Evolutionary conservation across 2,329 filamentous ascomycete species (phyloP).

Genomic region (Ampelomyces quisqualis): DNA sequence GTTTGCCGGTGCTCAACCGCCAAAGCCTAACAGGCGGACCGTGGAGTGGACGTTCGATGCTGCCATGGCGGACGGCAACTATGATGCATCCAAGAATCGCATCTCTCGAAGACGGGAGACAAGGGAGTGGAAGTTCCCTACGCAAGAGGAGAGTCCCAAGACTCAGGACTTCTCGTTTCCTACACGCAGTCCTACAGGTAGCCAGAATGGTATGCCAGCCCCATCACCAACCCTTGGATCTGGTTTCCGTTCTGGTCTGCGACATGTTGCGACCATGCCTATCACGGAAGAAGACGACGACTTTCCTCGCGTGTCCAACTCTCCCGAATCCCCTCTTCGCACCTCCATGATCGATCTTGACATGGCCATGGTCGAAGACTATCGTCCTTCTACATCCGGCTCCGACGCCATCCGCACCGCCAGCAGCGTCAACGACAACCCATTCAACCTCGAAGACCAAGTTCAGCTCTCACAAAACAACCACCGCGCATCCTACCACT

Average conservation of each 20-base stretch:
- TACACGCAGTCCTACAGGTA: constrained; percentile 26
- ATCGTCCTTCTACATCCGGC: constrained; percentile 48
- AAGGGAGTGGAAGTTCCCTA: constrained; percentile 33
- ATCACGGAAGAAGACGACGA: constrained; percentile 40
- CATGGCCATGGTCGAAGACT: constrained; percentile 44
- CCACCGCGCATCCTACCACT: constrained; percentile 43
- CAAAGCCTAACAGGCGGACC: constrained; percentile 46
- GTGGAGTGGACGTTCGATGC: constrained; percentile 53
- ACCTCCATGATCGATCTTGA: constrained; percentile 50
- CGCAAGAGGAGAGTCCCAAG: constrained; percentile 29
- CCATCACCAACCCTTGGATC: constrained; percentile 36
- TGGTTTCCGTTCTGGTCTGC: constrained; percentile 44
- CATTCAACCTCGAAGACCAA: constrained; percentile 53
- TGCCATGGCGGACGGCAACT: constrained; percentile 45
- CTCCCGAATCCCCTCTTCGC: constrained; percentile 38
- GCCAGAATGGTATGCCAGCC: constrained; percentile 12
- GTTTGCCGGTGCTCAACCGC: constrained; percentile 42
- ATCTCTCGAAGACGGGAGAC: constrained; percentile 38
- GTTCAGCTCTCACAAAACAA: constrained; percentile 42
- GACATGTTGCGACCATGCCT: constrained; percentile 47
- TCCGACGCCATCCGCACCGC: constrained; percentile 41
- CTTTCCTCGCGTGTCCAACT: constrained; percentile 39
- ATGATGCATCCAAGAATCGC: constrained; percentile 34
- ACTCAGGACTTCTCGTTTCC: constrained; percentile 42
- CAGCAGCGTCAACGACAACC: constrained; percentile 47